phyloP scores from a whole-genome alignment of 2,329 filamentous ascomycete genomes.

The Penicillium sp. region DNA sequence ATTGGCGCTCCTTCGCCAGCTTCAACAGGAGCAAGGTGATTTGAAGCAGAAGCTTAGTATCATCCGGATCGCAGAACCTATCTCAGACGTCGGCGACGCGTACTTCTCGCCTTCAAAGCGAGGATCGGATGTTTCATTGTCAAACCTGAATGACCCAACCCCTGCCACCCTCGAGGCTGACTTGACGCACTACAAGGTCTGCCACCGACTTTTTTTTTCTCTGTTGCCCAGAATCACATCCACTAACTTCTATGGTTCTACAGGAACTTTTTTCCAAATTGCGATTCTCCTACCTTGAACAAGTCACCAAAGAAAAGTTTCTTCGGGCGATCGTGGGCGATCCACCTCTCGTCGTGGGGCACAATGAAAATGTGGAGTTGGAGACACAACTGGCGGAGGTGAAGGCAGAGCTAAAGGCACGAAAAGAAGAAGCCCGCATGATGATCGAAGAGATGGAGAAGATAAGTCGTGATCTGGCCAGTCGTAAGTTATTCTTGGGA shows the following conservation, averaged over 20 bases:
- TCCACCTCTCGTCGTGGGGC: slow-evolving; percentile 79
- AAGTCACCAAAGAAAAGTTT: slow-evolving; percentile 98
- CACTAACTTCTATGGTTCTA: neutral
- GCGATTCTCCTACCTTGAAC: slow-evolving; percentile 95
- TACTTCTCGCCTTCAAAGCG: slow-evolving; percentile 49
- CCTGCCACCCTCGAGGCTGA: slow-evolving; percentile 80
- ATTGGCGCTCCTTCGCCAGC: slow-evolving; percentile 49
- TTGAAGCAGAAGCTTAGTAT: slow-evolving; percentile 60
- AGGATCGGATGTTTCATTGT: slow-evolving; percentile 74
- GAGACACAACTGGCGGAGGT: slow-evolving; percentile 68
- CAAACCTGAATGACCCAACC: slow-evolving; percentile 66
- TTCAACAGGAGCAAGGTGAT: slow-evolving; percentile 50
- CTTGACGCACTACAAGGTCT: slow-evolving; percentile 78
- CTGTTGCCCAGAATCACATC: neutral
- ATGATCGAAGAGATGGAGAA: slow-evolving; percentile 74
- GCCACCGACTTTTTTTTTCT: neutral
- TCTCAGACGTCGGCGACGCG: slow-evolving; percentile 48
- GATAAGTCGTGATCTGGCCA: slow-evolving; percentile 65
- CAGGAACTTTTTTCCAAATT: slow-evolving; percentile 91
- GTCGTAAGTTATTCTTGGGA: slow-evolving; percentile 36
- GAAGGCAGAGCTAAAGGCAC: slow-evolving; percentile 75
- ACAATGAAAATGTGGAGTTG: slow-evolving; percentile 76
- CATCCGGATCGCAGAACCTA: slow-evolving; percentile 73
- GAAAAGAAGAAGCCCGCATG: slow-evolving; percentile 75
- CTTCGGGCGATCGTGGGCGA: slow-evolving; percentile 89